Evolutionary conservation across 2,329 filamentous ascomycete species (phyloP).

Genomic region (Epichloe coenophiala): DNA sequence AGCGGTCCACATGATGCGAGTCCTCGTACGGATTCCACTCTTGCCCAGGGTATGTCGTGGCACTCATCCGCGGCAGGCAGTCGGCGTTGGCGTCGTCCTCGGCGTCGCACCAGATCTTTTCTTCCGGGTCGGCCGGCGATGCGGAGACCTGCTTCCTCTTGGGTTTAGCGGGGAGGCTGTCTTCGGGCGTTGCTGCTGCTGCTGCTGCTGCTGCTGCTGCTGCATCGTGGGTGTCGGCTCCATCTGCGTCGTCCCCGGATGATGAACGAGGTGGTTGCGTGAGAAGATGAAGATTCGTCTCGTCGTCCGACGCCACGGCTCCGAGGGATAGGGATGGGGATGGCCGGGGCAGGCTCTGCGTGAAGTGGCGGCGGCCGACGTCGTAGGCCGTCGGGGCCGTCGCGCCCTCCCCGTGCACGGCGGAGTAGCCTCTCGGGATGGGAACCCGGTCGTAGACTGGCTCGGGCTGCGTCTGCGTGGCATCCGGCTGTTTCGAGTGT

Average conservation of each 20-base stretch:
- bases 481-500: constrained; percentile 13
- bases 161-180: neutral
- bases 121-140: constrained; percentile 10
- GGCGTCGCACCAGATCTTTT: no score
- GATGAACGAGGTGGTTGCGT: no score
- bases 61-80: constrained; percentile 45
- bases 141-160: neutral
- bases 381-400: constrained; percentile 16
- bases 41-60: constrained; percentile 56
- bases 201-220: no score
- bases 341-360: no score
- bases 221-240: no score
- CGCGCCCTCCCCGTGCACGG: constrained; percentile 23
- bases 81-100: constrained; percentile 1
- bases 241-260: no score
- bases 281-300: no score
- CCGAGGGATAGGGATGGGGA: no score
- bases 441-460: constrained; percentile 24
- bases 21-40: constrained; percentile 50
- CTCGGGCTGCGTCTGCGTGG: constrained; percentile 9
- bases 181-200: neutral
- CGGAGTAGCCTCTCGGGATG: constrained; percentile 22
- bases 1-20: constrained; percentile 17
- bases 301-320: neutral
- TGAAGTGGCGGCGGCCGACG: constrained; percentile 3